These are phyloP conservation scores for Picochlorum sp. DNA, from an alignment of 139 green algal genomes.

Conservation along the genomic window DNA sequence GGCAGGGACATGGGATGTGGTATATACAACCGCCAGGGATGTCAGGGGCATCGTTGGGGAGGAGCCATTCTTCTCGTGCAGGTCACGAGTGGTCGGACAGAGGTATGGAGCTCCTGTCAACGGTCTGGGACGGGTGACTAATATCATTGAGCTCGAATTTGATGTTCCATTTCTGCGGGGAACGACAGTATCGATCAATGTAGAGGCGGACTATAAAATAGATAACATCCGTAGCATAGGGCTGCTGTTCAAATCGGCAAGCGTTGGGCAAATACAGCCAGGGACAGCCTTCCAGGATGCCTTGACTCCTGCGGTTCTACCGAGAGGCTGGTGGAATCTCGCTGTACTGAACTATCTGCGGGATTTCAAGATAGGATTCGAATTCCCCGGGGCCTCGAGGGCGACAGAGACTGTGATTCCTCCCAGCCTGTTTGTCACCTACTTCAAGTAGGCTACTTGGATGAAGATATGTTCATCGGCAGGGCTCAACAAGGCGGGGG, in stretches of 20 bases:
- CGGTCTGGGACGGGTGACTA: constrained; percentile 27
- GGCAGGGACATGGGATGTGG: constrained; percentile 32
- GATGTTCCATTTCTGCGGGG: constrained; percentile 11
- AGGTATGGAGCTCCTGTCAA: constrained; percentile 33
- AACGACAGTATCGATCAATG: constrained; percentile 12
- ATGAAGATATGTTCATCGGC: constrained; percentile 44
- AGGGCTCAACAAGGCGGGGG: constrained; percentile 25
- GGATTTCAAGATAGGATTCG: constrained; percentile 8
- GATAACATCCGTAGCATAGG: constrained; percentile 27
- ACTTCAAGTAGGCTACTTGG: too few species aligned
- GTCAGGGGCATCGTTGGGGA: constrained; percentile 26
- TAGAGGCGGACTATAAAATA: constrained; percentile 32
- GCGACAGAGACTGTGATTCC: background rate
- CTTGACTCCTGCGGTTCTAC: constrained; percentile 34
- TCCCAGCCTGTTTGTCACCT: constrained; percentile 27
- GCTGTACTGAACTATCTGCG: constrained; percentile 29
- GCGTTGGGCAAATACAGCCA: constrained; percentile 23
- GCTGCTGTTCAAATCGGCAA: constrained; percentile 20
- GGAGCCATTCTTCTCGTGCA: background rate
- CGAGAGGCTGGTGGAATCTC: constrained; percentile 32
- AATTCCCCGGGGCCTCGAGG: background rate
- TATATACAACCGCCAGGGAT: constrained; percentile 44
- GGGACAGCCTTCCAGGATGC: constrained; percentile 22
- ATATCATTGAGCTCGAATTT: constrained; percentile 37
- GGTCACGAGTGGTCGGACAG: constrained; percentile 13